Evolutionary conservation across 2,329 filamentous ascomycete genomes (phyloP).

Genomic region (Epichloe sp.): DNA sequence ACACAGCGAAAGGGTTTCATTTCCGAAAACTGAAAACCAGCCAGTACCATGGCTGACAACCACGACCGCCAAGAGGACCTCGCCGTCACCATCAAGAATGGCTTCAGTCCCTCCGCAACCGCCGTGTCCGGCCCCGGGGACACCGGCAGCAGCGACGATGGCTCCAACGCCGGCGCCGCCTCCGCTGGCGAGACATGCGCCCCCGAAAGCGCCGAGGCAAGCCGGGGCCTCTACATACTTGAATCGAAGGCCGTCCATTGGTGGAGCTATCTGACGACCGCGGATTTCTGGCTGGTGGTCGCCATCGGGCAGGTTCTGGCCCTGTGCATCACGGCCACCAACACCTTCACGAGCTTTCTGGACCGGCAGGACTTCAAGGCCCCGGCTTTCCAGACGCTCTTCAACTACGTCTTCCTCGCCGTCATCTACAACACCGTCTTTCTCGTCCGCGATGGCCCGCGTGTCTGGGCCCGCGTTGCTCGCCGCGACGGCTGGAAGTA

Average conservation of each 20-base stretch:
- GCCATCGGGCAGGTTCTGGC: constrained; percentile 71
- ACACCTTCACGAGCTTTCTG: constrained; percentile 77
- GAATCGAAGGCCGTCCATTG: constrained; percentile 41
- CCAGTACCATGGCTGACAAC: neutral
- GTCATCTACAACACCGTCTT: constrained; percentile 71
- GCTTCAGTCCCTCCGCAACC: constrained; percentile 5
- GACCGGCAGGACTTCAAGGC: constrained; percentile 56
- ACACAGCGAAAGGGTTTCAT: neutral
- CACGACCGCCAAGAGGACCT: neutral
- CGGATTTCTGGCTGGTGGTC: constrained; percentile 80
- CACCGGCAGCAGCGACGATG: constrained; percentile 4
- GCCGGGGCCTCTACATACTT: constrained; percentile 39
- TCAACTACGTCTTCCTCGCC: constrained; percentile 82
- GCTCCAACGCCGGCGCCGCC: constrained; percentile 1
- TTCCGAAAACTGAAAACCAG: neutral
- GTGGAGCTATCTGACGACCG: constrained; percentile 68
- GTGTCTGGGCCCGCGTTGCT: constrained; percentile 52
- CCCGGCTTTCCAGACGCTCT: constrained; percentile 88
- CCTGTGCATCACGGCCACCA: constrained; percentile 82
- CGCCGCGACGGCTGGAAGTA: constrained; percentile 79
- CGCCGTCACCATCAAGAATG: constrained; percentile 8
- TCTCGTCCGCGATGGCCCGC: constrained; percentile 65
- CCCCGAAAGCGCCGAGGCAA: constrained; percentile 24
- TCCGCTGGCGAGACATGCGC: constrained; percentile 4
- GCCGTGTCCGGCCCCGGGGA: constrained; percentile 7